Conservation (phyloP, 305 asterid genomes). For the Stenogyne calaminthoides region DNA sequence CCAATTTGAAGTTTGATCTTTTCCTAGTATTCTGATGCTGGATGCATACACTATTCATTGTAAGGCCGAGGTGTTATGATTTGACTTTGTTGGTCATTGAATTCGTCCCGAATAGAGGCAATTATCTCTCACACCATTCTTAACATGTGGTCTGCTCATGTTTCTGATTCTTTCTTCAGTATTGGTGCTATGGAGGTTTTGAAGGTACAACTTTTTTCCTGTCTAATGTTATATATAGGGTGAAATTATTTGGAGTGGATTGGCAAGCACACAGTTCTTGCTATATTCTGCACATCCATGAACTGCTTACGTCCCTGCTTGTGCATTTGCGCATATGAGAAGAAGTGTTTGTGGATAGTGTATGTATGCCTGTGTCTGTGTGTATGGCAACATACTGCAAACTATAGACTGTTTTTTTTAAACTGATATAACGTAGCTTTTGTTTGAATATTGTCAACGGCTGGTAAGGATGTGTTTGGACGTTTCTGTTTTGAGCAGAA, state of each 20-base stretch:
- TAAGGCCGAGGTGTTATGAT: too few relatives aligned
- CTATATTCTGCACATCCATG: neutral
- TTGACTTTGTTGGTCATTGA: constrained; percentile 60
- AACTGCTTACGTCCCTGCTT: neutral
- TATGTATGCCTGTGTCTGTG: neutral
- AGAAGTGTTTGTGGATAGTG: neutral
- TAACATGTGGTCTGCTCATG: constrained; percentile 90
- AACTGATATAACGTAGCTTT: neutral
- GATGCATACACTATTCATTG: too few relatives aligned
- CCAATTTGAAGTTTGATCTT: constrained; percentile 9
- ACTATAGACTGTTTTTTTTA: neutral
- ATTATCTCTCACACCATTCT: constrained; percentile 85
- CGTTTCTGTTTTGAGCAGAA: neutral
- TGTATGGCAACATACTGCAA: neutral
- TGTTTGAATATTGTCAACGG: too few relatives aligned
- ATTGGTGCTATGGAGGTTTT: constrained; percentile 93
- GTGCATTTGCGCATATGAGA: neutral
- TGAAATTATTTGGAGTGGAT: neutral
- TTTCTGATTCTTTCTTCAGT: constrained; percentile 91
- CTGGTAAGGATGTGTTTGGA: neutral
- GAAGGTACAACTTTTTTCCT: constrained; percentile 58
- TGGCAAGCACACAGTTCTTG: neutral
- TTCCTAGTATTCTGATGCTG: constrained; percentile 23
- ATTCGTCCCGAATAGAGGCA: constrained; percentile 65
- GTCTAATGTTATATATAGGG: neutral